Base-by-base conservation (phyloP, 495 filamentous ascomycete genomes). In the Tuber brumale region DNA sequence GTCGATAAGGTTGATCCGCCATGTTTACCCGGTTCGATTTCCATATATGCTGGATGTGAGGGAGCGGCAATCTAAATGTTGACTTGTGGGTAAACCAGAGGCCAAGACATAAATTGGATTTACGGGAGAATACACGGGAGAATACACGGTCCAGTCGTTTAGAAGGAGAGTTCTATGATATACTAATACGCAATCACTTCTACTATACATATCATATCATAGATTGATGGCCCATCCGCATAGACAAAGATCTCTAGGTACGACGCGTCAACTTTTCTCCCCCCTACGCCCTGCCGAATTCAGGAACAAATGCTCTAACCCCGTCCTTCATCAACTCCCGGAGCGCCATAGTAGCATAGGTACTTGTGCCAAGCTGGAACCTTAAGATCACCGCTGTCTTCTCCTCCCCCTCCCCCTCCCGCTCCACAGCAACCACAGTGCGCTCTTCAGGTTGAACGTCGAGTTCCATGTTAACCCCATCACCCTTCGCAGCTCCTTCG, bases 321-420 rank as follows among this genome's bases (percentile, higher is more conserved):
- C 91, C 91, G 10, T 75, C 76, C 82, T 90, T 92, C 86, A 90
- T 91, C 81, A 99, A 85, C 86, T 99, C 95, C 66, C 95, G 87
- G 77, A 99, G 86, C 14, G 93, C 95, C 88, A 99, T 92, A 3
- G 96, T 99, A 0, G 95, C 95, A 82, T 98, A 99, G 83, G 94
- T 93, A 83, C 93, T 95, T 2, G 90, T 89, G 37, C 90, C 91
- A 31, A 99, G 86, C 83, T 94, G 90, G 84, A 99, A 90, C 83
- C 91, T 97, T 74, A 98, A 82, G 19, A 97, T 87, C 3, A 97
- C 90, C 16, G 72, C 84, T 72, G 41, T 84, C 74, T 81, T 84
- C 76, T 74, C 82, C 77, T 72, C 79, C 75, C 37, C 82, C 77
- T 72, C 79, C 75, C 37, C 76, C 16, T 70, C 76, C 16, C 76